Evolutionary conservation across 768 basidiomycete genomes (phyloP), one percentile per base, ranked within the genome.

Genomic region (Leccinum broughii): DNA sequence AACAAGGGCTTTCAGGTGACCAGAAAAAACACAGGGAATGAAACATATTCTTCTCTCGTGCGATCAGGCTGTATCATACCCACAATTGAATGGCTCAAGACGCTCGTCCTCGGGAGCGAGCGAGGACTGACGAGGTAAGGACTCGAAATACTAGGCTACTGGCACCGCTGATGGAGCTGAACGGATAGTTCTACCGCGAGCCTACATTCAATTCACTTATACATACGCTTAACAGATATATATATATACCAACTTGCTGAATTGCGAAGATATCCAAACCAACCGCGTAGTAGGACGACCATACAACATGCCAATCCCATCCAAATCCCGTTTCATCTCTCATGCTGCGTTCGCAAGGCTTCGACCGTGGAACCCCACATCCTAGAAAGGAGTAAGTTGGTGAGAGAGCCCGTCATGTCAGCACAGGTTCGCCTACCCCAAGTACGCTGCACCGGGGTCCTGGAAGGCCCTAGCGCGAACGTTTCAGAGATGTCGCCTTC

Each of bases 391-490:
- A 17, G 26, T 41, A 20, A 20, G 41, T 35, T 26, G 17, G 15
- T 51, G 41, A 56, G 51, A 9, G 26, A 49, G 22, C 24, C 20
- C 28, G 13, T 22, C 20, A n/a, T 14, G 30, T 32, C 13, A 50
- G n/a, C 6, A 50, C 24, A 26, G 6, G 15, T 22, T 35, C 30
- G 10, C 68, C 46, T 65, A 72, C 72, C 70, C 65, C 10, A 72
- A 22, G 59, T 66, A 66, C 53, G 48, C 68, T 2, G 66, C 55
- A 28, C 70, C 72, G 11, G 68, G 67, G n/a, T 74, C 71, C 41
- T 57, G 35, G 58, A 74, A 72, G 34, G 62, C 55, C 63, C 72
- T 72, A 26, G 26, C 1, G n/a, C 6, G 30, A 41, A 44, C 3
- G 35, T 44, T 46, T 48, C 26, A 46, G 17, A 56, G 8, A n/a